Conservation (phyloP, 2,329 filamentous ascomycete genomes). For the Arthrobotrys conoides region DNA sequence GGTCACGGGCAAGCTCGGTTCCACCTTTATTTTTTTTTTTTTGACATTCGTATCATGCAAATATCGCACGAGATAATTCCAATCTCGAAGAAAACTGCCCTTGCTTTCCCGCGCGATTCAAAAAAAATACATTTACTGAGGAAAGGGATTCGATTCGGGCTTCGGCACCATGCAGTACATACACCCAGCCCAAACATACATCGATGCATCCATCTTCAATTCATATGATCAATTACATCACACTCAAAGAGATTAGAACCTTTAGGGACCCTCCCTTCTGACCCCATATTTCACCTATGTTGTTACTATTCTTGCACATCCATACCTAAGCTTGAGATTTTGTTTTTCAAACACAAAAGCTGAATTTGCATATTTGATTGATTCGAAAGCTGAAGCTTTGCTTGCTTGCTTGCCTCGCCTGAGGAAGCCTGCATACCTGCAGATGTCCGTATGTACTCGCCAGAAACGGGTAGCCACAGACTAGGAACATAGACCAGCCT, state of each 20-base stretch:
- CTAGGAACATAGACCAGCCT: constrained; percentile 38
- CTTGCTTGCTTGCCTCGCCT: constrained; percentile 8
- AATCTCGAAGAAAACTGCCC: not conserved
- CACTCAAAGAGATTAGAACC: not conserved
- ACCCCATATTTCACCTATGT: constrained; percentile 3
- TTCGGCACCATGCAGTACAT: constrained; percentile 11
- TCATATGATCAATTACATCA: constrained; percentile 35
- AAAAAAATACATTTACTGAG: not conserved
- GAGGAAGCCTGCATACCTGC: constrained; percentile 17
- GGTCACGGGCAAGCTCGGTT: constrained; percentile 16
- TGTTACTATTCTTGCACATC: constrained; percentile 8
- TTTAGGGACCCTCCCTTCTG: constrained; percentile 23
- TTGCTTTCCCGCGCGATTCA: constrained; percentile 21
- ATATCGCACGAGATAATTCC: constrained; percentile 15
- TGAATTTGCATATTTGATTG: too few relatives aligned
- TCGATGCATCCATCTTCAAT: not conserved
- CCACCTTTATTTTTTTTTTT: constrained; percentile 22
- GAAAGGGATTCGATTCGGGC: constrained; percentile 3
- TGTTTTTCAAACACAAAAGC: not conserved
- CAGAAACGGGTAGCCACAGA: constrained; percentile 60
- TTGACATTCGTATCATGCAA: constrained; percentile 26
- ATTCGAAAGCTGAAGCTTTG: constrained; percentile 12
- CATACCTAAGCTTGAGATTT: constrained; percentile 5
- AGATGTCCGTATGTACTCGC: constrained; percentile 55
- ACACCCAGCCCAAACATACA: not conserved